Evolutionary conservation across 2,329 filamentous ascomycete species (phyloP), one percentile per base, ranked within the genome.

Genomic region (Xylariaceae sp.): DNA sequence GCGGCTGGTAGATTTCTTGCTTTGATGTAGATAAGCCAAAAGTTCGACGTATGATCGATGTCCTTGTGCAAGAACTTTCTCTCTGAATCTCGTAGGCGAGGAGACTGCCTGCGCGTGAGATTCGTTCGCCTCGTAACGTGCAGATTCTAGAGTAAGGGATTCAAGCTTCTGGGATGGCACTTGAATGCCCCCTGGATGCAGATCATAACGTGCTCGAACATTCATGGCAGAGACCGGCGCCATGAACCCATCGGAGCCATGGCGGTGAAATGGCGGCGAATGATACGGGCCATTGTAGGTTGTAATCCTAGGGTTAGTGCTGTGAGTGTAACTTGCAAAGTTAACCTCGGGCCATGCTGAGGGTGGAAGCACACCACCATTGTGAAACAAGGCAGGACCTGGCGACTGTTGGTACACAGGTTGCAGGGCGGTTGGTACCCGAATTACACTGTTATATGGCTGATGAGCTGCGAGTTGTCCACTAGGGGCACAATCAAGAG

Each of bases 21-120:
- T 77, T 46, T 83, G 79, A 56, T 88, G 84, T 6, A 89, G 75
- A 59, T 83, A 84, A 8, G 83, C 74, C 3, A 92, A 73, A 6
- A 93, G 78, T 58, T 91, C 86, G 41, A 88, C 77, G 70, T 92
- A 92, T 26, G 86, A 81, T 60, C 80, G 79, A 67, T 92, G 86
- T n/a, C 88, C 89, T 73, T 85, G 86, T 11, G 81, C 76, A 20
- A 92, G 73, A 2, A 83, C 82, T 58, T 84, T 87, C 59, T 91
- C 88, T 59, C 84, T 86, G 66, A 90, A 90, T 7, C 72, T 73
- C 13, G 66, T 48, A 13, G 71, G 70, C 3, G 71, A 65, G 13
- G 67, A 55, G 15, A 48, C 54, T 6, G 70, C 70, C 9, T 59
- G 54, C 9, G 58, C 26, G 8, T 49, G 55, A 18, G 56, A 32